Evolutionary conservation across 1,284 basidiomycete species (phyloP), one percentile per base, ranked within the genome.

Genomic region (Hymenochaete sp.): DNA sequence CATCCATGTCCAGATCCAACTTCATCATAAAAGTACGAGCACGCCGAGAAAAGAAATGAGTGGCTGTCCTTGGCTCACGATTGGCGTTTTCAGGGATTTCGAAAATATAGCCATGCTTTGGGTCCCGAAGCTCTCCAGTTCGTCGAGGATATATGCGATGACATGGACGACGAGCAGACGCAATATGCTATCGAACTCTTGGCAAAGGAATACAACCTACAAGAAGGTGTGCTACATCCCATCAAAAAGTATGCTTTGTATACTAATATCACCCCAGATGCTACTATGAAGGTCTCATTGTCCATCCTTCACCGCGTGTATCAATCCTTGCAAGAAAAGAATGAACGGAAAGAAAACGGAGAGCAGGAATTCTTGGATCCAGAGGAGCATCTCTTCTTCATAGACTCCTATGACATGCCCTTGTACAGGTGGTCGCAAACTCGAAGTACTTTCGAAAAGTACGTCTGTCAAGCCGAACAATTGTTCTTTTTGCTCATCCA

Each of bases 381-480:
- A 5, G 84, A 93, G 38, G 78, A 77, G 19, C 90, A 95, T 61
- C 69, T 98, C 38, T 79, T 79, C 53, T 72, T 98, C 48, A 70
- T 98, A 27, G 81, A 96, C 60, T 83, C 93, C 8, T 97, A 93
- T 55, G 84, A 93, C 28, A 96, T 98, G 89, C 95, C 95, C 0
- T 68, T 81, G 7, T 88, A 92, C 77, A 76, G 82, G 55, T 98
- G 92, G 77, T 91, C 92, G 27, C 68, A 73, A 18, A 83, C 93
- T 55, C 71, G 89, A 49, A 83, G 82, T 42, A 80, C 84, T 1
- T 96, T 95, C 56, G 87, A 90, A 55, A 82, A 76, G 89, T 89
- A 57, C 16, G 70, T 53, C 21, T 52, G 21, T 13, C 39, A 16
- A 24, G 18, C 35, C 9, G 39, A 11, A 24, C n/a, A 21, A 45